Evolutionary conservation across 2,329 filamentous ascomycete species (phyloP), one percentile per base, ranked within the genome.

Genomic region (Pleomassaria siparia): DNA sequence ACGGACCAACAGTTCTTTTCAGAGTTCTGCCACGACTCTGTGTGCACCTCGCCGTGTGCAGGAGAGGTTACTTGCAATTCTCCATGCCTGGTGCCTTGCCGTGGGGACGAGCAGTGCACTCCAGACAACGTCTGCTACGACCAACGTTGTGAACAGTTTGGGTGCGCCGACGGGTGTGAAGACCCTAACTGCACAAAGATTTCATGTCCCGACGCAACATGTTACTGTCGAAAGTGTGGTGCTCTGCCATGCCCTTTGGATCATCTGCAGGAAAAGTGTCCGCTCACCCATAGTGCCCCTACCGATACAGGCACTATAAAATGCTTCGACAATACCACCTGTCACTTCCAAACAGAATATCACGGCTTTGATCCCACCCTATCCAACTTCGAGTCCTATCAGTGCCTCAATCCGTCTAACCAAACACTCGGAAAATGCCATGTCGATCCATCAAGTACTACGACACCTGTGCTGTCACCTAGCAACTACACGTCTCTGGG

Each of bases 1-100:
- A 35, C 55, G 43, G 62, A 62, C 53, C 63, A 62, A n/a, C 57
- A 64, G 46, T 69, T 65, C 24, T 67, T 70, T 35, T 63, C 66
- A 33, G 52, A 64, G 35, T 66, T 67, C 47, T 72, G 69, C 46
- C 64, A 70, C 53, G 67, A 59, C 36, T 69, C n/a, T n/a, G n/a
- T n/a, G n/a, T n/a, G n/a, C n/a, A n/a, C n/a, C n/a, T n/a, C n/a
- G n/a, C n/a, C n/a, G n/a, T n/a, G 67, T 52, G 61, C 60, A 46
- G 48, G 63, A 26, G 64, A 68, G 39, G 49, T 58, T 11, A 35
- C 56, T 35, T 69, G 64, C 40, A 53, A 59, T 24, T 39, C 40
- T 12, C 53, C 60, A 7, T 60, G 56, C 43, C 49, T 60, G 16
- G 56, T 55, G 25, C 49, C 50, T 24, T 57, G 53, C 45, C 57